phyloP scores from a whole-genome alignment of 495 filamentous ascomycete species.

The Mytilinidion resinicola region DNA sequence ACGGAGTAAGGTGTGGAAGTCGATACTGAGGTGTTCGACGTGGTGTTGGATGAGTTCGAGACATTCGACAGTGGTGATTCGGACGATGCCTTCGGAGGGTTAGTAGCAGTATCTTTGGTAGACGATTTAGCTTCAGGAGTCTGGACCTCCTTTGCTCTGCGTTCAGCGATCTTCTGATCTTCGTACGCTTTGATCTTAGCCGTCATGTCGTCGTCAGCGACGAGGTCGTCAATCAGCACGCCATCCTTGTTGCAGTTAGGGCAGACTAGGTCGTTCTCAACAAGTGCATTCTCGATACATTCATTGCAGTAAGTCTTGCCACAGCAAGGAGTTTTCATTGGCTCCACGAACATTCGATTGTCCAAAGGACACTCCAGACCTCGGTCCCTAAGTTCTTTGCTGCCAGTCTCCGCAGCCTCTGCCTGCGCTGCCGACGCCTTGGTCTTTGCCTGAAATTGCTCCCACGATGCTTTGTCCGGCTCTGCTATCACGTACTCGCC shows the following conservation, averaged over 20 bases:
- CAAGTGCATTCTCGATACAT: constrained; percentile 94
- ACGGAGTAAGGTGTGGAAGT: constrained; percentile 12
- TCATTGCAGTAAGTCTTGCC: constrained; percentile 96
- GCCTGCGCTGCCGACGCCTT: constrained; percentile 76
- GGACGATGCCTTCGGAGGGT: constrained; percentile 12
- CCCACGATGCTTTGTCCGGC: constrained; percentile 91
- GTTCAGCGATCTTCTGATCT: constrained; percentile 57
- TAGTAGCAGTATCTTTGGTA: constrained; percentile 15
- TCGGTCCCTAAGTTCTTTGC: constrained; percentile 72
- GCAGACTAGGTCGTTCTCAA: constrained; percentile 95
- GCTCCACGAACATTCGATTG: constrained; percentile 92
- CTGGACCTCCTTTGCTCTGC: constrained; percentile 35
- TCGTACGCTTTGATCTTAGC: constrained; percentile 75
- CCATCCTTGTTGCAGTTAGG: constrained; percentile 85
- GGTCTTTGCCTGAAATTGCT: constrained; percentile 87
- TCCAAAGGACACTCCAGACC: constrained; percentile 92
- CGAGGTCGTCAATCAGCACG: constrained; percentile 86
- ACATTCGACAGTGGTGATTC: constrained; percentile 12
- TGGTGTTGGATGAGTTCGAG: constrained; percentile 10
- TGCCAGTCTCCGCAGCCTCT: constrained; percentile 63
- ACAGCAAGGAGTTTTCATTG: constrained; percentile 97
- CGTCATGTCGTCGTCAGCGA: constrained; percentile 67
- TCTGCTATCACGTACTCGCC: constrained; percentile 94
- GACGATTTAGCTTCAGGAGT: constrained; percentile 16
- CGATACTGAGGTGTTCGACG: constrained; percentile 8